Evolutionary conservation across 2,329 filamentous ascomycete genomes (phyloP).

Genomic region (Cladosporium cucumerinum): DNA sequence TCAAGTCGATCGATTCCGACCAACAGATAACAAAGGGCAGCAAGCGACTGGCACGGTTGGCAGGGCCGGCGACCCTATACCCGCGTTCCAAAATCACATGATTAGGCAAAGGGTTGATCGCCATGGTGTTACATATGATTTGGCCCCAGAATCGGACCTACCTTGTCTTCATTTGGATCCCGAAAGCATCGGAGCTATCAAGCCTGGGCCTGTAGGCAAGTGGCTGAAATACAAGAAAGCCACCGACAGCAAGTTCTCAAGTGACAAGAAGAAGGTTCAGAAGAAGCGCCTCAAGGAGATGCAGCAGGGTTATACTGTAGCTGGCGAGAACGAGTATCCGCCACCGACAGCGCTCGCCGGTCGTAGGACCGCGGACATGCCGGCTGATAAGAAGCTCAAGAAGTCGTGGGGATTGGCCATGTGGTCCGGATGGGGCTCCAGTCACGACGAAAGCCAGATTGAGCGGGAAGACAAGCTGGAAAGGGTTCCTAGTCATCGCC

Average conservation of each 20-base stretch:
- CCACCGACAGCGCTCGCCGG: conserved; percentile 71
- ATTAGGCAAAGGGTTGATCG: conserved; percentile 82
- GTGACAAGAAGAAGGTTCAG: conserved; percentile 67
- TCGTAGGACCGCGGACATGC: conserved; percentile 44
- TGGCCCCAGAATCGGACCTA: conserved; percentile 64
- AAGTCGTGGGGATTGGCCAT: conserved; percentile 70
- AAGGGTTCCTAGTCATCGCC: conserved; percentile 3
- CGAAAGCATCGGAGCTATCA: conserved; percentile 72
- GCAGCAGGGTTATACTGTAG: conserved; percentile 65
- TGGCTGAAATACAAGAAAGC: conserved; percentile 74
- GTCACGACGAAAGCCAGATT: conserved; percentile 79
- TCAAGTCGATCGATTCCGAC: conserved; percentile 10
- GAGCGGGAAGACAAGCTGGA: conserved; percentile 50
- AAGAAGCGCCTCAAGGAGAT: conserved; percentile 71
- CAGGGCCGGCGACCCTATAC: conserved; percentile 80
- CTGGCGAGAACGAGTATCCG: conserved; percentile 68
- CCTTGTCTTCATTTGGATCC: conserved; percentile 62
- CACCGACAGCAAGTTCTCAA: conserved; percentile 71
- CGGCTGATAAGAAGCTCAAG: conserved; percentile 45
- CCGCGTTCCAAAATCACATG: conserved; percentile 79
- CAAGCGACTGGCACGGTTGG: conserved; percentile 56
- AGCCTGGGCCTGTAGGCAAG: conserved; percentile 72
- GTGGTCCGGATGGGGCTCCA: conserved; percentile 86
- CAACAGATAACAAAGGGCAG: conserved; percentile 23
- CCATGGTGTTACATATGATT: conserved; percentile 68